phyloP scores from a whole-genome alignment of 202 grass and related monocot genomes.

The Zoysia matrella region DNA sequence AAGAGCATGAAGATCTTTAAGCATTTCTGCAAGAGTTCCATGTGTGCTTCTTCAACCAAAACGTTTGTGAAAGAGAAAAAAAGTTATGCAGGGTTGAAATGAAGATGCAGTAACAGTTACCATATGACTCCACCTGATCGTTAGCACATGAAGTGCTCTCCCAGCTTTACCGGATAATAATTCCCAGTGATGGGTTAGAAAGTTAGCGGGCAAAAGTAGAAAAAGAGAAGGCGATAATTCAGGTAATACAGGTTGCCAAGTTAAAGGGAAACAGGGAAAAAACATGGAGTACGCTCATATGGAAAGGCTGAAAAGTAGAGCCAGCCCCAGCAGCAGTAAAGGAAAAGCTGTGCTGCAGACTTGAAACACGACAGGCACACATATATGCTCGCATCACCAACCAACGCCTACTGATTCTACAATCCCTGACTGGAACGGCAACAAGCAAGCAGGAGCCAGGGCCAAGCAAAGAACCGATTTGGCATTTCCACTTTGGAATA shows the following conservation, averaged over 20 bases:
- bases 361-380: conserved; percentile 39
- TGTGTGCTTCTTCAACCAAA: too few relatives aligned
- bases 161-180: conserved; percentile 48
- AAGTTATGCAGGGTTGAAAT: neutral
- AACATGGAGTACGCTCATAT: conserved; percentile 43
- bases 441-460: conserved; percentile 38
- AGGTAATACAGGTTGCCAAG: conserved; percentile 48
- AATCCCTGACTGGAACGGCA: conserved; percentile 26
- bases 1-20: conserved; percentile 5
- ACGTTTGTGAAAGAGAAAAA: too few relatives aligned
- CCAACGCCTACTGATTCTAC: neutral
- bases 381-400: neutral
- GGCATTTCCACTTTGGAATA: conserved; percentile 46
- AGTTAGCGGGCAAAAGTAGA: conserved; percentile 52
- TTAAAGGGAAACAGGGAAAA: conserved; percentile 46
- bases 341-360: conserved; percentile 46
- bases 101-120: conserved; percentile 22
- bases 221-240: conserved; percentile 45
- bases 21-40: too few relatives aligned
- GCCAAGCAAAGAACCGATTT: conserved; percentile 42
- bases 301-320: conserved; percentile 58
- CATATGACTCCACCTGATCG: neutral
- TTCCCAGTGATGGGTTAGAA: conserved; percentile 53
- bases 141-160: conserved; percentile 49
- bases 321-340: conserved; percentile 20